Percentiles rank a stretch among this genome's conserved stretches.
These are phyloP conservation scores for Aristolochia contorta DNA, from an alignment of 164 flowering plant genomes.

Conservation along the genomic window DNA sequence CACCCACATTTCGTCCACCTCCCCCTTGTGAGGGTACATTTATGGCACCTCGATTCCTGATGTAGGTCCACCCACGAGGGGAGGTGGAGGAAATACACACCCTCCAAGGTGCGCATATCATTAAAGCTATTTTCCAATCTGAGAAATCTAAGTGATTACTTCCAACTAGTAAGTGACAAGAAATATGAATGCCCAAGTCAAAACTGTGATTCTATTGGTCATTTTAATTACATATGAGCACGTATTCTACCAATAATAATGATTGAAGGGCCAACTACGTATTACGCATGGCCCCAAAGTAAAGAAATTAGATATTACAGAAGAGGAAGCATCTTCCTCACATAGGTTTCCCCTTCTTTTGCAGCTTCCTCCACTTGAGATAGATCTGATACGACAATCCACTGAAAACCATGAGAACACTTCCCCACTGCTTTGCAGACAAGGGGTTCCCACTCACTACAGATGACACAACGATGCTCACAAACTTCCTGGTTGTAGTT, in stretches of 20 bases:
- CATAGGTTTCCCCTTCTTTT: slow-evolving; percentile 60
- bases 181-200: too few relatives aligned
- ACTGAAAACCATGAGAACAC: slow-evolving; percentile 84
- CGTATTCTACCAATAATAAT: not conserved
- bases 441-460: slow-evolving; percentile 90
- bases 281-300: slow-evolving; percentile 12
- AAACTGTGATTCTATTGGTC: too few relatives aligned
- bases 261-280: slow-evolving; percentile 2
- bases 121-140: too few relatives aligned
- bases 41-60: too few relatives aligned
- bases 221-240: not conserved
- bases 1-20: too few relatives aligned
- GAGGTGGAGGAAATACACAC: too few relatives aligned
- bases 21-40: too few relatives aligned
- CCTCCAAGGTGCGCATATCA: too few relatives aligned
- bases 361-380: slow-evolving; percentile 82
- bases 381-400: slow-evolving; percentile 91
- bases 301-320: slow-evolving; percentile 1
- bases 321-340: slow-evolving; percentile 18
- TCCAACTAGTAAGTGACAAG: too few relatives aligned
- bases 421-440: slow-evolving; percentile 80
- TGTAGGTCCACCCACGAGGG: too few relatives aligned
- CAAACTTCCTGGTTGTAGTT: slow-evolving; percentile 95
- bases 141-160: too few relatives aligned
- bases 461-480: slow-evolving; percentile 94